phyloP scores from a whole-genome alignment of 2,329 filamentous ascomycete species.

The Magnaporthiopsis poae region DNA sequence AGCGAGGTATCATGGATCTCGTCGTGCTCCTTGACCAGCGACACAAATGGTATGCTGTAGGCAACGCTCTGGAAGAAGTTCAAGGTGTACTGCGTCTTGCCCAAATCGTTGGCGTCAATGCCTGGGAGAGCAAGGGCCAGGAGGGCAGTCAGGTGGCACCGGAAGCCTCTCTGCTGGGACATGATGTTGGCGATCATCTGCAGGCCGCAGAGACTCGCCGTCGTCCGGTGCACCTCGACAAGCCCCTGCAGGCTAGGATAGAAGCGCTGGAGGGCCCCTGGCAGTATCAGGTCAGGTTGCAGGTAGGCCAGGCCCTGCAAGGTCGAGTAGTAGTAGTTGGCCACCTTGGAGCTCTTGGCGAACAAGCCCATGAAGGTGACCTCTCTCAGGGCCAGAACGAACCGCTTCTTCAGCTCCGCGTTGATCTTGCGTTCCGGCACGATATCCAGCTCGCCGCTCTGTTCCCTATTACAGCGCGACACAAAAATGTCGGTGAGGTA shows the following conservation, averaged over 20 bases:
- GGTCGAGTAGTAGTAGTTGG: slow-evolving; percentile 83
- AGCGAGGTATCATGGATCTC: slow-evolving; percentile 63
- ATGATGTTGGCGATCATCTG: slow-evolving; percentile 89
- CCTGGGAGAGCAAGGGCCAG: slow-evolving; percentile 87
- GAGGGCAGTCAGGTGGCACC: slow-evolving; percentile 88
- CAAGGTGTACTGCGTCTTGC: slow-evolving; percentile 89
- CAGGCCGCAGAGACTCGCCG: slow-evolving; percentile 81
- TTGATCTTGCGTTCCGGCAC: slow-evolving; percentile 71
- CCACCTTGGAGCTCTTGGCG: slow-evolving; percentile 83
- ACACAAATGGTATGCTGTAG: slow-evolving; percentile 88
- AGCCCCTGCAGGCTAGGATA: slow-evolving; percentile 94
- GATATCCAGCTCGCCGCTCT: slow-evolving; percentile 81
- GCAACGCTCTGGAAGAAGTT: slow-evolving; percentile 92
- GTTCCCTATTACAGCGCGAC: slow-evolving; percentile 92
- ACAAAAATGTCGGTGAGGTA: slow-evolving; percentile 94
- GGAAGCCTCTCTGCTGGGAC: slow-evolving; percentile 86
- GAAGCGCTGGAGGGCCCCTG: slow-evolving; percentile 86
- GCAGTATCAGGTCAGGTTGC: slow-evolving; percentile 83
- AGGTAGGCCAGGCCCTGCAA: slow-evolving; percentile 82
- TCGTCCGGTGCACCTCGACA: slow-evolving; percentile 92
- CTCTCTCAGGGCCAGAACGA: slow-evolving; percentile 79
- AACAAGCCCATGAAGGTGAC: slow-evolving; percentile 98
- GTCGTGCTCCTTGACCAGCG: slow-evolving; percentile 60
- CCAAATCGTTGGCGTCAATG: slow-evolving; percentile 93
- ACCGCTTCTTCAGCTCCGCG: slow-evolving; percentile 71